Conservation (phyloP, 371 early-diverging fungal genomes). For the Apophysomyces trapeziformis region DNA sequence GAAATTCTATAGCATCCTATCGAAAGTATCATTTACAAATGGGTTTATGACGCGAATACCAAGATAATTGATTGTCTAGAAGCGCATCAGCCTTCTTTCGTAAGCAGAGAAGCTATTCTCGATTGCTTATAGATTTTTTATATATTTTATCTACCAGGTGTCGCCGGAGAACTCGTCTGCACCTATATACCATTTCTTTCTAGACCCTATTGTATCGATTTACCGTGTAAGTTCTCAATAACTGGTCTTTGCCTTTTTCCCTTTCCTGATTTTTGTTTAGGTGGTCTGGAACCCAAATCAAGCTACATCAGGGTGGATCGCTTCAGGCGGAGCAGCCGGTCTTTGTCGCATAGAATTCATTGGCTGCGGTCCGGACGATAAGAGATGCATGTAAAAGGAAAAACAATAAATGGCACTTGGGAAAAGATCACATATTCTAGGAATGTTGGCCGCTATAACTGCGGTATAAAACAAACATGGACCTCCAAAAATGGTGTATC, state of each 20-base stretch:
- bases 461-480: too few relatives aligned
- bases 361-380: slow-evolving; percentile 19
- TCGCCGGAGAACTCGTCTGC: slow-evolving; percentile 2
- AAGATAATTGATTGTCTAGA: slow-evolving; percentile 16
- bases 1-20: neutral
- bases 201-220: slow-evolving; percentile 6
- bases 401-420: neutral
- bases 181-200: slow-evolving; percentile 5
- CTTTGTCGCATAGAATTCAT: slow-evolving; percentile 29
- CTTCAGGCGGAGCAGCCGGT: slow-evolving; percentile 25
- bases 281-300: slow-evolving; percentile 24
- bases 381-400: neutral
- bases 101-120: slow-evolving; percentile 4
- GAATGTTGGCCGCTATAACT: too few relatives aligned
- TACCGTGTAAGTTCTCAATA: slow-evolving; percentile 3
- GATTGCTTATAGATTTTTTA: neutral
- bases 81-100: slow-evolving; percentile 18
- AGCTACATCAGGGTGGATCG: slow-evolving; percentile 16
- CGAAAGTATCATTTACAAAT: slow-evolving; percentile 23
- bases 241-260: neutral
- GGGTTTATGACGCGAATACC: slow-evolving; percentile 20
- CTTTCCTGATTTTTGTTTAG: slow-evolving; percentile 1
- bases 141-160: neutral
- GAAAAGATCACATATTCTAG: too few relatives aligned
- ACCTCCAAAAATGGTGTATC: too few relatives aligned